These are phyloP conservation scores for Xylariomycetidae sp. DNA, from an alignment of 2,329 filamentous ascomycete genomes.

Conservation along the genomic window DNA sequence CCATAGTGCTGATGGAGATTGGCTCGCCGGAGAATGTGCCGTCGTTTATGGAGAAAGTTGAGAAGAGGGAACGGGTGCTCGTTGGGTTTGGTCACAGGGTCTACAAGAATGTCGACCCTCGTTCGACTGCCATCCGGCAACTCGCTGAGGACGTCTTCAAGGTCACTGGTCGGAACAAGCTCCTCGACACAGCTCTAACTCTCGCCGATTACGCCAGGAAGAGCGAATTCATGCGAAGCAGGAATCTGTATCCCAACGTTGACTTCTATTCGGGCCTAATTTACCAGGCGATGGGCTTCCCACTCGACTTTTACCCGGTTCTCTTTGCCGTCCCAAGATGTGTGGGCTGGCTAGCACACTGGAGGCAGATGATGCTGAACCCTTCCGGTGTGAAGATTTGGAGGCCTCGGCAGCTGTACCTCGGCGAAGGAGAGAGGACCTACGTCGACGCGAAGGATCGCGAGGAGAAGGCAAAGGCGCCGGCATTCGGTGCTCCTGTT, in stretches of 20 bases:
- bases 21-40: slow-evolving; percentile 47
- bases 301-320: slow-evolving; percentile 48
- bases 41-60: slow-evolving; percentile 44
- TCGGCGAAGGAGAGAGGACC: slow-evolving; percentile 38
- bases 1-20: slow-evolving; percentile 49
- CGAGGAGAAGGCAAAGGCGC: slow-evolving; percentile 23
- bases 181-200: slow-evolving; percentile 43
- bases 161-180: slow-evolving; percentile 45
- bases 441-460: slow-evolving; percentile 37
- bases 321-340: slow-evolving; percentile 47
- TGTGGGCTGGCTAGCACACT: slow-evolving; percentile 48
- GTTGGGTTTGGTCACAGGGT: slow-evolving; percentile 53
- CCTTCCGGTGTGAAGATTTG: slow-evolving; percentile 45
- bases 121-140: slow-evolving; percentile 43
- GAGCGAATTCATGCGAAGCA: slow-evolving; percentile 44
- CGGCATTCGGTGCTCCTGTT: slow-evolving; percentile 31
- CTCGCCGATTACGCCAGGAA: slow-evolving; percentile 41
- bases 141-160: slow-evolving; percentile 46
- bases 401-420: slow-evolving; percentile 43
- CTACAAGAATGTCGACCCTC: slow-evolving; percentile 50
- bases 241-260: slow-evolving; percentile 47
- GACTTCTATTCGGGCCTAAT: slow-evolving; percentile 50
- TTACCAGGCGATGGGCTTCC: slow-evolving; percentile 50
- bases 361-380: slow-evolving; percentile 46
- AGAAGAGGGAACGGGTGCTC: slow-evolving; percentile 45